These are phyloP conservation scores for Phialophora verrucosa DNA, from an alignment of 2,329 filamentous ascomycete genomes.

Conservation along the genomic window DNA sequence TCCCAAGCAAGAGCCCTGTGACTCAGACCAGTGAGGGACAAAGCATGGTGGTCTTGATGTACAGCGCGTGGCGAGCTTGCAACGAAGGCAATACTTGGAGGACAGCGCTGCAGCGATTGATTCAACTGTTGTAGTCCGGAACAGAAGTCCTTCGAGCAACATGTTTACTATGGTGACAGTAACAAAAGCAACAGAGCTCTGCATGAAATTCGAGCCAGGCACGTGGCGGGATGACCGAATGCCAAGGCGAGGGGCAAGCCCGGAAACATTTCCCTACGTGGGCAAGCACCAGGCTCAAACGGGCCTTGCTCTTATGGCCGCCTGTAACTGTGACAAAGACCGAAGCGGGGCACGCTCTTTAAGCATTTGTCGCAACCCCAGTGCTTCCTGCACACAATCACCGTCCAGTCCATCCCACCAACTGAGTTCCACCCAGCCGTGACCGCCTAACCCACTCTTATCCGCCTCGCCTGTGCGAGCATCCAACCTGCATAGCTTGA, in stretches of 20 bases:
- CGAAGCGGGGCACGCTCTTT: conserved; percentile 6
- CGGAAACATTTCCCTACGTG: neutral
- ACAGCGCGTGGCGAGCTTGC: conserved; percentile 31
- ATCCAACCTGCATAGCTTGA: conserved; percentile 8
- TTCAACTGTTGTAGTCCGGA: neutral
- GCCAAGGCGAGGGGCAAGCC: conserved; percentile 2
- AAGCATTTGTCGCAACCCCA: conserved; percentile 2
- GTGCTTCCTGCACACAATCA: neutral
- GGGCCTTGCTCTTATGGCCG: neutral
- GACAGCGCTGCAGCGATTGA: conserved; percentile 2
- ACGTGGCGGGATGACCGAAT: neutral
- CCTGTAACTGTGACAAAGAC: neutral
- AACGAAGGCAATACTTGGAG: conserved; percentile 18
- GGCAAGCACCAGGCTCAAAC: neutral
- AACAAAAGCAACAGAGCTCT: neutral
- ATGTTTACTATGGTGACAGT: neutral
- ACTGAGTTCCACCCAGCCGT: neutral
- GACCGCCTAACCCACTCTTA: neutral
- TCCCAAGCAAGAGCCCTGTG: conserved; percentile 24
- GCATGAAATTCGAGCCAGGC: neutral
- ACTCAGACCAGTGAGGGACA: conserved; percentile 33
- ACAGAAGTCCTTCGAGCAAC: neutral
- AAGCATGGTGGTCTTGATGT: conserved; percentile 35
- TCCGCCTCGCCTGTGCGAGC: conserved; percentile 1
- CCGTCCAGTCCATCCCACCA: conserved; percentile 1